Base-by-base conservation (phyloP, 257 asterid species). In the Linaria vulgaris region DNA sequence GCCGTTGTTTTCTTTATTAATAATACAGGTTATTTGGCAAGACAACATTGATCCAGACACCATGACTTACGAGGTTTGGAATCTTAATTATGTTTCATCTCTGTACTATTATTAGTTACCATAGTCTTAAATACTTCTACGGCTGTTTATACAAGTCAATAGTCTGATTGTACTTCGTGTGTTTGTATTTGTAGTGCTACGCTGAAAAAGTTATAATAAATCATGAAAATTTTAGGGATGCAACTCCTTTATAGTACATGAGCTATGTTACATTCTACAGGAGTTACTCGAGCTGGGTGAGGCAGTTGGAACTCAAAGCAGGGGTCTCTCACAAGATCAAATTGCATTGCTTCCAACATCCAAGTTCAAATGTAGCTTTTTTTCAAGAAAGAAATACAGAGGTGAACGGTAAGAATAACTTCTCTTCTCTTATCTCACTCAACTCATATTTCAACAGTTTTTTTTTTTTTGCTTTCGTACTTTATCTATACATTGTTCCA, bases 241-340 rank as follows among this genome's bases (percentile, higher is more conserved):
- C 38, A 44, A 62, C 22, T 30, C 25, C 11, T 58, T 47, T 22
- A 10, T 10, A 48, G n/a, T 50, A 50, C 34, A 27, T 67, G 22
- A 52, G 10, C 3, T 13, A 60, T 44, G 17, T 15, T 59, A 9
- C 14, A 21, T 68, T 45, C 31, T 68, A 61, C 63, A 91, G 96
- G 95, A 91, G 76, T 80, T 91, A 55, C 98, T 88, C 73, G 98
- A 88, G 66, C 85, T 91, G 60, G 94, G 98, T 0, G 98, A 91
- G 78, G 73, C 91, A 15, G 86, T 91, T 74, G 98, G 98, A 70
- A 82, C 84, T 72, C 90, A 88, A 81, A 84, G 79, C 74, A 85
- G 90, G 69, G 98, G 98, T 51, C 96, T 91, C 61, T 74, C 91
- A 0, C 86, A 86, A 69, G 91, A 81, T 56, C 90, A 84, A 50